These are phyloP conservation scores for Endotrypanum monterogeii DNA, from an alignment of 208 protist genomes.

Conservation along the genomic window DNA sequence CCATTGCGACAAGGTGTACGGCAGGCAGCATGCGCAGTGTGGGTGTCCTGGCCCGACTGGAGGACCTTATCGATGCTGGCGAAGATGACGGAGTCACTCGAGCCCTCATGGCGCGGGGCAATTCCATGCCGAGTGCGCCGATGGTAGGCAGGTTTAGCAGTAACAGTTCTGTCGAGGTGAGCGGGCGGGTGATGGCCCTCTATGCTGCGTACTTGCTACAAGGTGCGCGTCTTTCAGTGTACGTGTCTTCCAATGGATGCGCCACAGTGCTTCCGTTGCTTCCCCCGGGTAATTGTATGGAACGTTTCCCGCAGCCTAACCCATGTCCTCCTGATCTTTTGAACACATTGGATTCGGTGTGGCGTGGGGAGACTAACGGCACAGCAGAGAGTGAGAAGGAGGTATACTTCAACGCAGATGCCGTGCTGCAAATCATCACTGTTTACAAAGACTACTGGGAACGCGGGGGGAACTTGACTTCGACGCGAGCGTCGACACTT, in stretches of 20 bases:
- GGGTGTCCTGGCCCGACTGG: constrained; percentile 47
- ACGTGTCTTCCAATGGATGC: constrained; percentile 42
- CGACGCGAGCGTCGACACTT: neutral
- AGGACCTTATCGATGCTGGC: constrained; percentile 49
- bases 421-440: constrained; percentile 73
- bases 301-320: constrained; percentile 49
- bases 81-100: constrained; percentile 76
- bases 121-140: constrained; percentile 28
- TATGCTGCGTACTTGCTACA: constrained; percentile 77
- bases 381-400: constrained; percentile 21
- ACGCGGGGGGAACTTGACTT: neutral
- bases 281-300: constrained; percentile 46
- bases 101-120: constrained; percentile 38
- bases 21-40: constrained; percentile 39
- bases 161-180: constrained; percentile 34
- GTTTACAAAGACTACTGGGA: constrained; percentile 65
- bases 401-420: constrained; percentile 62
- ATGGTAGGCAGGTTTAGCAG: constrained; percentile 42
- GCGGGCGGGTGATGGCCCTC: constrained; percentile 67
- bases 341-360: constrained; percentile 80
- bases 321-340: constrained; percentile 70
- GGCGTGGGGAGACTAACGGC: constrained; percentile 47
- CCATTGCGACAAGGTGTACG: constrained; percentile 21
- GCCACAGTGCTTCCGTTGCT: constrained; percentile 68
- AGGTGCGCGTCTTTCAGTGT: constrained; percentile 72